These are phyloP conservation scores for Polyporus tsugae DNA, from an alignment of 1,284 basidiomycete genomes.

Conservation along the genomic window DNA sequence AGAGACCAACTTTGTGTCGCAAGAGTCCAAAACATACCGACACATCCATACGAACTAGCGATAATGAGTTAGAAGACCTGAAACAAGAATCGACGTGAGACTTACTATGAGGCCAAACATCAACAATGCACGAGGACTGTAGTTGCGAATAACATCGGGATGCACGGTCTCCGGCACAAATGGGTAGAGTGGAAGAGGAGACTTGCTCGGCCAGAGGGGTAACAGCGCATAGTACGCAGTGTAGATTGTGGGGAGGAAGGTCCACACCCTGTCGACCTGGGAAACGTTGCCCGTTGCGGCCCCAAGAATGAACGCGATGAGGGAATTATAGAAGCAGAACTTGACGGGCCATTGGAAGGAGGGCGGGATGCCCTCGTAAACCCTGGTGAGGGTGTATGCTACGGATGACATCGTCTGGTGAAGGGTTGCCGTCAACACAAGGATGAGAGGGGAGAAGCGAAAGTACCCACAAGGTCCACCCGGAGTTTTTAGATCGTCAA, in stretches of 20 bases:
- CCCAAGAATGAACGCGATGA: slow-evolving; percentile 62
- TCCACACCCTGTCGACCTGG: slow-evolving; percentile 76
- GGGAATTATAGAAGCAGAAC: slow-evolving; percentile 61
- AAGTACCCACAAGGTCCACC: background rate
- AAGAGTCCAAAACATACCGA: slow-evolving; percentile 46
- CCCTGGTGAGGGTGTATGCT: slow-evolving; percentile 9
- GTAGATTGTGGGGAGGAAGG: slow-evolving; percentile 83
- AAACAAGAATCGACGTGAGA: slow-evolving; percentile 20
- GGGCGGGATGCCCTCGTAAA: slow-evolving; percentile 41
- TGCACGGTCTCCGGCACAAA: slow-evolving; percentile 60
- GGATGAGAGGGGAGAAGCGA: background rate
- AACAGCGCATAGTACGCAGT: slow-evolving; percentile 77
- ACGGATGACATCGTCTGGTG: slow-evolving; percentile 28
- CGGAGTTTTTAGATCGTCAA: background rate
- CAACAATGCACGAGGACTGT: slow-evolving; percentile 72
- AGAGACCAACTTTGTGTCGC: background rate
- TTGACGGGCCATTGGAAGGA: slow-evolving; percentile 67
- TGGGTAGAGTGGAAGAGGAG: slow-evolving; percentile 58
- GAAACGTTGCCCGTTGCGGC: slow-evolving; percentile 83
- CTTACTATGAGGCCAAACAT: slow-evolving; percentile 74
- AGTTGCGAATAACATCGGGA: slow-evolving; percentile 53
- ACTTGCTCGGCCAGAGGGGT: slow-evolving; percentile 65
- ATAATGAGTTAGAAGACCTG: background rate
- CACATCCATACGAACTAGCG: slow-evolving; percentile 70
- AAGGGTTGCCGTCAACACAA: background rate